Evolutionary conservation across 2,329 filamentous ascomycete species (phyloP), one percentile per base, ranked within the genome.

Genomic region (Macrophomina phaseolina): DNA sequence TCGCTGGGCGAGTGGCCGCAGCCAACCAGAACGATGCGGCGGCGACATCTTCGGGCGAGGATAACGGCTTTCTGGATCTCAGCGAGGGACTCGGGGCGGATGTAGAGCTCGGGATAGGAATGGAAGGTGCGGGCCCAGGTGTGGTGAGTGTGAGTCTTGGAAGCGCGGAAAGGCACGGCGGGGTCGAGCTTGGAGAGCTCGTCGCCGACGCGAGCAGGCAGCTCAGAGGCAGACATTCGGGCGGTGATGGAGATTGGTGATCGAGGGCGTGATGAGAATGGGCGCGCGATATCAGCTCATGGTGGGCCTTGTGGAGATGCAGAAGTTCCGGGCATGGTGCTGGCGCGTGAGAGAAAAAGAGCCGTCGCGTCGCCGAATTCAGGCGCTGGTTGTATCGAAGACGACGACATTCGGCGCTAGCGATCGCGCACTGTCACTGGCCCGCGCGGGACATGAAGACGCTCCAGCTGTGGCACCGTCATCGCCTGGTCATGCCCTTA

Each of bases 81-180:
- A 14, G 83, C 82, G 62, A 95, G 83, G 1, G 89, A 90, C 73
- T 91, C 86, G 2, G 95, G 95, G 73, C 91, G 91, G 72, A 98
- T 88, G 80, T 94, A 97, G 67, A 98, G 89, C 82, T 97, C 93
- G 2, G 95, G 95, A 18, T 89, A 87, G 61, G 91, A 95, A 74
- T 91, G 90, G 81, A 96, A 97, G 60, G 95, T 98, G 75, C 90
- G 90, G 46, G 95, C 95, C 95, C 95, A 99, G 23, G 95, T 99
- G 73, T 90, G 90, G 82, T 98, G 95, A 58, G 89, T 81, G 78
- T 98, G 89, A 64, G 87, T 83, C 68, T 86, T 82, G 67, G 85
- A 85, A 5, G 92, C 91, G 77, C 90, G 91, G 81, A 98, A 97
- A 51, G 93, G 88, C 46, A 95, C 80, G 67, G 82, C 79, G 71